A percentile compares a stretch with the other conserved stretches of the same genome.
Conservation (phyloP, 768 basidiomycete species). For the Trametes coccinea region DNA sequence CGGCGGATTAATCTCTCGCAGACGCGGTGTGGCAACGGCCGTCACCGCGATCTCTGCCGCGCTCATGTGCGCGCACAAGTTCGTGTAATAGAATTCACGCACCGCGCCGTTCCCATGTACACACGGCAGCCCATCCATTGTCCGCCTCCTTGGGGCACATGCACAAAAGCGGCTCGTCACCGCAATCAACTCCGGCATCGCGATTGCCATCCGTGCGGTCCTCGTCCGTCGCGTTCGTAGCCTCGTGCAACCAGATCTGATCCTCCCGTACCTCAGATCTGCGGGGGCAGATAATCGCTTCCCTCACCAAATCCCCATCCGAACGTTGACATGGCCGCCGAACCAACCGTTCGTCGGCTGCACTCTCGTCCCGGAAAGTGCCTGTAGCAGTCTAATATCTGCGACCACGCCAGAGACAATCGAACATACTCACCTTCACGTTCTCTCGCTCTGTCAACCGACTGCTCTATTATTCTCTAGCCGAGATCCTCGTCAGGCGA, state of each 20-base stretch:
- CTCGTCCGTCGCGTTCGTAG: conserved; percentile 2
- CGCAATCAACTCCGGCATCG: conserved; percentile 2
- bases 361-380: neutral
- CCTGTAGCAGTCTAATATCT: conserved; percentile 11
- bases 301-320: too few species aligned
- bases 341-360: neutral
- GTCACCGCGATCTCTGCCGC: conserved; percentile 1
- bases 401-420: neutral
- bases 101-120: conserved; percentile 14
- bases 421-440: conserved; percentile 6
- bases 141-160: conserved; percentile 9
- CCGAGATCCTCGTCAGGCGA: conserved; percentile 3
- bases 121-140: conserved; percentile 11
- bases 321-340: neutral
- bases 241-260: conserved; percentile 14
- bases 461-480: conserved; percentile 1
- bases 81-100: neutral
- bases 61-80: neutral
- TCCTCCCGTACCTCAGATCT: conserved; percentile 5
- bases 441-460: neutral
- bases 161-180: conserved; percentile 11
- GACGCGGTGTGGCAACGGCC: neutral
- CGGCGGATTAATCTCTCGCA: neutral
- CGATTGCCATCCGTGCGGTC: conserved; percentile 6
- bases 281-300: neutral